Conservation (phyloP, 345 rosid genomes). For the Linum lewisii region DNA sequence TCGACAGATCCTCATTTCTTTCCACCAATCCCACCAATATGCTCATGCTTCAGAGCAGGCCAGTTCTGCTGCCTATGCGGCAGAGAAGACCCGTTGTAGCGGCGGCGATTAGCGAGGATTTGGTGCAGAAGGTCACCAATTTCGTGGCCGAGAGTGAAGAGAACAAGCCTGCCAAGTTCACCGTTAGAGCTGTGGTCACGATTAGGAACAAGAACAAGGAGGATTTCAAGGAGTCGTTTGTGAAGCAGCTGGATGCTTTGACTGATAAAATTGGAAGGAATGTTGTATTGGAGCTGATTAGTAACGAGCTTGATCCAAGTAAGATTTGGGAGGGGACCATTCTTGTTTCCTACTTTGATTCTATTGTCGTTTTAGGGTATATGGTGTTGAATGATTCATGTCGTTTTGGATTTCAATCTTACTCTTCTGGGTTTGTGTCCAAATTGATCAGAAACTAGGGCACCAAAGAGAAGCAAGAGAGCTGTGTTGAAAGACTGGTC, state of each 20-base stretch:
- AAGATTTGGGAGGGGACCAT: constrained; percentile 17
- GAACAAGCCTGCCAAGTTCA: constrained; percentile 48
- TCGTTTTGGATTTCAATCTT: neutral
- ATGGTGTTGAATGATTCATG: neutral
- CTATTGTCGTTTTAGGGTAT: no score
- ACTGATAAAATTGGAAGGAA: constrained; percentile 75
- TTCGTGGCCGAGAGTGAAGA: no score
- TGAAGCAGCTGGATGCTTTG: constrained; percentile 62
- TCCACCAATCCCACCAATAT: constrained; percentile 9
- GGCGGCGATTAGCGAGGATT: constrained; percentile 62
- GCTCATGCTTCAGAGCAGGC: constrained; percentile 10
- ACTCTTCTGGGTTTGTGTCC: neutral
- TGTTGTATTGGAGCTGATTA: constrained; percentile 72
- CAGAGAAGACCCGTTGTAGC: constrained; percentile 1
- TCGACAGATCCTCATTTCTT: constrained; percentile 12
- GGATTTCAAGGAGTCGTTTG: constrained; percentile 61
- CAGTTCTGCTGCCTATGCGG: constrained; percentile 8
- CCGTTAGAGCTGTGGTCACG: constrained; percentile 65
- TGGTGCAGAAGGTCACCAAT: constrained; percentile 27
- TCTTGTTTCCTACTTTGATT: neutral
- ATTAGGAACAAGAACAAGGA: constrained; percentile 79
- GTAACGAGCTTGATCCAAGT: constrained; percentile 85
- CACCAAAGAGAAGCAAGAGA: constrained; percentile 64
- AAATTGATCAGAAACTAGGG: constrained; percentile 53
- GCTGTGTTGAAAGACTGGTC: constrained; percentile 82